Evolutionary conservation across 306 rosid genomes (phyloP), one percentile per base, ranked within the genome.

Genomic region (Biancaea sappan): DNA sequence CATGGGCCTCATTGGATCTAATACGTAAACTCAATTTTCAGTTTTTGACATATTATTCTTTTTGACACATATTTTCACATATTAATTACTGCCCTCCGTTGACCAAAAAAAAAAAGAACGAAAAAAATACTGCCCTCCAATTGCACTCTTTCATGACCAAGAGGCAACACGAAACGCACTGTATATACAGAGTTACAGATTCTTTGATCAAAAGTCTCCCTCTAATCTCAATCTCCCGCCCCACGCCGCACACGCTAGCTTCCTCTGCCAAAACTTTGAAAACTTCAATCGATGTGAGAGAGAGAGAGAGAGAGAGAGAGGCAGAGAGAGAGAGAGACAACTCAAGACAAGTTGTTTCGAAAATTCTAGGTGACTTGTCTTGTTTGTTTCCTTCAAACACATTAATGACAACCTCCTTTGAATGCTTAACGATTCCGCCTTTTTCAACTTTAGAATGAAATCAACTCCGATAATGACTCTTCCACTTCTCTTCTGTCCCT

Each of bases 391-490:
- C 51, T 53, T 50, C 50, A 2, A 61, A 8, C 25, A 16, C 75
- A 77, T 60, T 70, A 51, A 70, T 51, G 51, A 38, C 56, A 67
- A 44, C 26, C 62, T 29, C 46, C 32, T 21, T 28, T 68, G 41
- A 76, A 35, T 13, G 22, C 75, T 68, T 66, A 22, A 26, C 64
- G 24, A 13, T 38, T 47, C 25, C 58, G 59, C 63, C 37, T 67
- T 44, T 40, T 48, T 28, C 25, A 46, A 24, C 21, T 66, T 43
- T 16, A 7, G 64, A 28, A 57, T 26, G 64, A 24, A 64, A 64
- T 69, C 58, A 69, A 34, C 28, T 70, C 44, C 54, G 44, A 69
- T 43, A 48, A 69, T 62, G 57, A 77, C 76, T 48, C 44, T n/a
- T 25, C 19, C 58, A 6, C 52, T 22, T 35, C 11, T 52, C 8